Percentiles rank a stretch among this genome's conserved stretches.
These are phyloP conservation scores for Plectosphaerella plurivora DNA, from an alignment of 2,329 filamentous ascomycete species.

Conservation along the genomic window DNA sequence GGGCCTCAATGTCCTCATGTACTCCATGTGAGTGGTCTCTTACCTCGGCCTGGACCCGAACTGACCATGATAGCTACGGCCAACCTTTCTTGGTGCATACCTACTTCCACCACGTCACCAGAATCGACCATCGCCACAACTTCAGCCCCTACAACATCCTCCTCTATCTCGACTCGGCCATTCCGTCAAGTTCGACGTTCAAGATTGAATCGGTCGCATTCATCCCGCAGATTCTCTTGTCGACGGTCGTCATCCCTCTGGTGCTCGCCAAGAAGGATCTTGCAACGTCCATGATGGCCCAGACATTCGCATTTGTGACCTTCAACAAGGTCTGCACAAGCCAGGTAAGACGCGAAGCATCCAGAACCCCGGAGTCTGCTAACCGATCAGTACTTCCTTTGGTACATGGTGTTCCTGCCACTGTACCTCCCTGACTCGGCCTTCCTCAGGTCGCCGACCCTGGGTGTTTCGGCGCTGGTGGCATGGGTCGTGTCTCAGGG, in stretches of 20 bases:
- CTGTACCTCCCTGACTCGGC: slow-evolving; percentile 82
- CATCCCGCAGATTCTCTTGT: slow-evolving; percentile 78
- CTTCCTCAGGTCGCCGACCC: slow-evolving; percentile 52
- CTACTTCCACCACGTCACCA: slow-evolving; percentile 86
- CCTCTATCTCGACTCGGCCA: slow-evolving; percentile 78
- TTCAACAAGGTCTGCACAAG: slow-evolving; percentile 99
- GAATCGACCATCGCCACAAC: slow-evolving; percentile 95
- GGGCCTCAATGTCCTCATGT: slow-evolving; percentile 75
- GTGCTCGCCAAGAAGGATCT: slow-evolving; percentile 77
- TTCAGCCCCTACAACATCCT: slow-evolving; percentile 95
- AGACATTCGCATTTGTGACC: slow-evolving; percentile 94
- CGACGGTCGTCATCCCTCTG: slow-evolving; percentile 70
- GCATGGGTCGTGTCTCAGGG: slow-evolving; percentile 77
- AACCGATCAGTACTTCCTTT: slow-evolving; percentile 81
- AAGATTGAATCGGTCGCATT: slow-evolving; percentile 79
- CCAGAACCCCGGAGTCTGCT: slow-evolving; percentile 15
- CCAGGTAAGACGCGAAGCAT: slow-evolving; percentile 54
- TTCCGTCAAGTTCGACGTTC: slow-evolving; percentile 33
- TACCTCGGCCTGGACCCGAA: neutral
- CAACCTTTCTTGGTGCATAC: slow-evolving; percentile 81
- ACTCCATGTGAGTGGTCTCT: slow-evolving; percentile 51
- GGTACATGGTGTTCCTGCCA: slow-evolving; percentile 93
- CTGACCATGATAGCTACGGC: slow-evolving; percentile 58
- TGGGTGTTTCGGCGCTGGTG: slow-evolving; percentile 61
- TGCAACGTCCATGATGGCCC: slow-evolving; percentile 79